phyloP scores from a whole-genome alignment of 2,329 filamentous ascomycete species.

The Curvularia spicifera region DNA sequence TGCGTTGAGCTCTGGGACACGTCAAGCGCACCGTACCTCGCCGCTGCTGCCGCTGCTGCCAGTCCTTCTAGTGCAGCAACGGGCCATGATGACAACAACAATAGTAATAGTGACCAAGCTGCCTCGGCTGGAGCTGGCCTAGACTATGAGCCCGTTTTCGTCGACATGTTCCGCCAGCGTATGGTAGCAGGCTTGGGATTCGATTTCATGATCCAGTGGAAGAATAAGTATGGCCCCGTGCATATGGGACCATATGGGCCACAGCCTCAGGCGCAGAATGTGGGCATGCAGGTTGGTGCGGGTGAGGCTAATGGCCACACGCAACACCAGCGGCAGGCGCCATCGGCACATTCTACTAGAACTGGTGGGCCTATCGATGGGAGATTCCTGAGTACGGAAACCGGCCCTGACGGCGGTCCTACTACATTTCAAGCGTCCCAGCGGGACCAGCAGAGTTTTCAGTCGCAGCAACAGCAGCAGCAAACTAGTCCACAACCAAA shows the following conservation, averaged over 20 bases:
- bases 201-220: slow-evolving; percentile 1
- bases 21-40: not conserved
- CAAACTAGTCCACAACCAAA: not conserved
- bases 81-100: not conserved
- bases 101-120: not conserved
- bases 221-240: not conserved
- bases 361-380: not conserved
- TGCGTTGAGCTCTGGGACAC: not conserved
- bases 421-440: not conserved
- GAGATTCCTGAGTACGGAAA: not conserved
- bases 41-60: not conserved
- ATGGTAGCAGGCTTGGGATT: not conserved
- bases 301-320: not conserved
- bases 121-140: not conserved
- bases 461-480: not conserved
- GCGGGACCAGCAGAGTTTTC: not conserved
- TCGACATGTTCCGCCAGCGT: not conserved
- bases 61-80: not conserved
- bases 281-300: not conserved
- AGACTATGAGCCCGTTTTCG: not conserved
- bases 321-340: not conserved
- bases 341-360: not conserved
- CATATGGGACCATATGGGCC: not conserved
- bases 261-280: not conserved
- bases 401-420: not conserved